Evolutionary conservation across 2,329 filamentous ascomycete species (phyloP).

Genomic region (Bipolaris gigantea): DNA sequence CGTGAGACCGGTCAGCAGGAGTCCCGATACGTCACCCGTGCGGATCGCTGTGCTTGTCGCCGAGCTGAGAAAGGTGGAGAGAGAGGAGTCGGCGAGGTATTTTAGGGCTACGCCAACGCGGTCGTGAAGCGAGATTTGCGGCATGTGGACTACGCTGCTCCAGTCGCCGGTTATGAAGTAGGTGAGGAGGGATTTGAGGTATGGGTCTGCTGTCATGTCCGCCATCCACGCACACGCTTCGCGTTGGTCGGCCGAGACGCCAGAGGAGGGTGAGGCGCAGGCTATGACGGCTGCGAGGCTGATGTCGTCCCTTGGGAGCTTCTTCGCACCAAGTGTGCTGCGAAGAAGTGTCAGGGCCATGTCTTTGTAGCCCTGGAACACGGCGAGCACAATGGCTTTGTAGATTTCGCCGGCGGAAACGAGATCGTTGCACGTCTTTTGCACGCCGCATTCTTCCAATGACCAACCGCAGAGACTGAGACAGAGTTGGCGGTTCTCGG

Average conservation of each 20-base stretch:
- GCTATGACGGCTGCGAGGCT: slow-evolving; percentile 54
- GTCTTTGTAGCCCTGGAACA: slow-evolving; percentile 71
- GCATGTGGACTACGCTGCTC: slow-evolving; percentile 71
- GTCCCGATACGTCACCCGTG: slow-evolving; percentile 73
- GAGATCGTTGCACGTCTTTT: slow-evolving; percentile 53
- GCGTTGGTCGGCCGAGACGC: slow-evolving; percentile 60
- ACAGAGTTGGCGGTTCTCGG: slow-evolving; percentile 73
- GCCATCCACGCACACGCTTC: slow-evolving; percentile 65
- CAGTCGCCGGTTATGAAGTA: slow-evolving; percentile 78
- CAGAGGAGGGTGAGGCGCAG: slow-evolving; percentile 44
- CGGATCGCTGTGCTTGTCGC: slow-evolving; percentile 63
- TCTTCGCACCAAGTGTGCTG: slow-evolving; percentile 66
- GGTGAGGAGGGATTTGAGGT: slow-evolving; percentile 76
- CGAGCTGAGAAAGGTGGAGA: slow-evolving; percentile 49
- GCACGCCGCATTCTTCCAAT: slow-evolving; percentile 56
- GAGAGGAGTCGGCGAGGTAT: slow-evolving; percentile 64
- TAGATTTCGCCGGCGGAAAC: slow-evolving; percentile 63
- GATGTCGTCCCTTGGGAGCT: slow-evolving; percentile 57
- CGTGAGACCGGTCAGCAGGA: slow-evolving; percentile 76
- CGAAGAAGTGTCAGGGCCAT: slow-evolving; percentile 72
- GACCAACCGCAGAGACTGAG: slow-evolving; percentile 76
- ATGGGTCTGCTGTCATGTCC: slow-evolving; percentile 71
- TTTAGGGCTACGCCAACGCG: slow-evolving; percentile 72
- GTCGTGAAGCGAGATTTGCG: slow-evolving; percentile 72
- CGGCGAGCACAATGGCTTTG: slow-evolving; percentile 73